phyloP scores from a whole-genome alignment of 2,329 filamentous ascomycete species.

The Colletotrichum limetticola region DNA sequence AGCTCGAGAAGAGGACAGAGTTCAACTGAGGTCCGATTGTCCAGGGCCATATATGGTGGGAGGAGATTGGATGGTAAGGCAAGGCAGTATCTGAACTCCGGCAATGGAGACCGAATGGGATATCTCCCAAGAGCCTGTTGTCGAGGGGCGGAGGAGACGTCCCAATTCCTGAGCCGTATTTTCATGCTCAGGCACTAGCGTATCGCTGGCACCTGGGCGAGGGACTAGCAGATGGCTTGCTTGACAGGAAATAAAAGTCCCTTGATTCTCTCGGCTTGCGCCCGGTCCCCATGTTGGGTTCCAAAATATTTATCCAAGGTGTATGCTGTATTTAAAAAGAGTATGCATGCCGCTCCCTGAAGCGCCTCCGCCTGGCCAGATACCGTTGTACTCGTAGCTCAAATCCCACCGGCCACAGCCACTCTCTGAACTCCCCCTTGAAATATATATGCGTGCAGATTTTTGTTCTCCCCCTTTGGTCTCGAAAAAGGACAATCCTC shows the following conservation, averaged over 20 bases:
- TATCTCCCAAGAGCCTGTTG: no score
- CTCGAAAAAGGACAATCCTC: background rate
- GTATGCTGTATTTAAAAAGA: conserved; percentile 29
- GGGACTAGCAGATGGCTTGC: background rate
- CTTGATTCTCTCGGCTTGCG: conserved; percentile 24
- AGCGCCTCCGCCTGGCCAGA: conserved; percentile 33
- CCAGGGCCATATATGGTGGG: background rate
- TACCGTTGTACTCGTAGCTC: conserved; percentile 32
- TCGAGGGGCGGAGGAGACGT: background rate
- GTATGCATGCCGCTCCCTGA: conserved; percentile 27
- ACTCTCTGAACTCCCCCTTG: background rate
- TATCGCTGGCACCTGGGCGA: background rate
- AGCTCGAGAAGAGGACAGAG: background rate
- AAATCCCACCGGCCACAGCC: background rate
- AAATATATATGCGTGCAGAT: background rate
- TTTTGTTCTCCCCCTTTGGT: background rate
- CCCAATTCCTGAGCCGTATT: background rate
- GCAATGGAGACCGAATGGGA: background rate
- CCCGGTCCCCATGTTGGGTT: conserved; percentile 8
- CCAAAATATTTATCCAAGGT: conserved; percentile 27
- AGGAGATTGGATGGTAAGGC: background rate
- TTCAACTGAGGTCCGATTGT: background rate
- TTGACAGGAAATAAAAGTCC: background rate
- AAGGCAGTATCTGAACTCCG: background rate
- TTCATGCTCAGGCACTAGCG: background rate